Evolutionary conservation across 1,284 basidiomycete species (phyloP), one percentile per base, ranked within the genome.

Genomic region (Ustilago lituana): DNA sequence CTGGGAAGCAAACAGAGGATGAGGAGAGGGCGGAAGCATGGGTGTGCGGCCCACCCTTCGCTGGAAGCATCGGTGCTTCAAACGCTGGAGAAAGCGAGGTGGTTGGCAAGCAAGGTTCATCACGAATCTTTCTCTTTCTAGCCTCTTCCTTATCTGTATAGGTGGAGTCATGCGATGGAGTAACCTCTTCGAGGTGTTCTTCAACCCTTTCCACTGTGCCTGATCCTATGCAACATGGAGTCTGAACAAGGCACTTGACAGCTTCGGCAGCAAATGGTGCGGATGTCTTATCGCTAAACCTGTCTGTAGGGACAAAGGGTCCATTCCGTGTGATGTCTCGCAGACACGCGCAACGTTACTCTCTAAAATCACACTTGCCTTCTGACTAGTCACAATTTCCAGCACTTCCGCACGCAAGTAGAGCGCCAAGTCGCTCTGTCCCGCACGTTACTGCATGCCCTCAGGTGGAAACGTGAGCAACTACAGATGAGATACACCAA

Each of bases 61-160:
- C 40, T 62, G 2, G 65, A 68, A 19, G 23, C 36, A 5, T 9
- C 17, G 23, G 46, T 55, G 11, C 1, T 55, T 35, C 50, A 68
- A 38, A 61, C 58, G 22, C 17, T 68, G 37, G 50, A 57, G 12
- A 17, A 27, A 2, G 51, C 59, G 5, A 46, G 50, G 5, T 62
- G 52, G 49, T 15, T 23, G 2, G 58, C 8, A 1, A 55, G 48
- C 0, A 50, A 35, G 14, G 27, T 68, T 12, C 55, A 68, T 45
- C 40, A 59, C 9, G 65, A 63, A 26, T 53, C 49, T 11, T 68
- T 68, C 43, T 27, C 64, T 24, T 67, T 61, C 24, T 67, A 26
- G n/a, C n/a, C n/a, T n/a, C n/a, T n/a, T n/a, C n/a, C n/a, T n/a
- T n/a, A n/a, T n/a, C n/a, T n/a, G n/a, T n/a, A n/a, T n/a, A n/a